Evolutionary conservation across 1,284 basidiomycete species (phyloP), one percentile per base, ranked within the genome.

Genomic region (Fistulina hepatica): DNA sequence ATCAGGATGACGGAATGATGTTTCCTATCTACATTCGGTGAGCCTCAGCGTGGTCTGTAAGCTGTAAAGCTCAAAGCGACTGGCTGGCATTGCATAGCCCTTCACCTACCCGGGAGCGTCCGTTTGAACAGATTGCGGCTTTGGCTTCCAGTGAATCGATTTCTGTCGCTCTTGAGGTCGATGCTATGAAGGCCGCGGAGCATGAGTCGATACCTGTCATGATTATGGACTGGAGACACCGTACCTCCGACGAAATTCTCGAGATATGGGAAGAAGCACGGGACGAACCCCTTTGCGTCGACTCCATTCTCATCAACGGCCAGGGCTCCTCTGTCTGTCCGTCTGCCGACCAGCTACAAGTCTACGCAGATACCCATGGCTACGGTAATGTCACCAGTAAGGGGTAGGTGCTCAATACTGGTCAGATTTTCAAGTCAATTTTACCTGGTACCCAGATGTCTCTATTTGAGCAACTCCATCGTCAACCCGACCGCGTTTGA

Each of bases 241-340:
- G 34, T 21, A 36, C 25, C 6, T 41, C 39, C 5, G 27, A 27
- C 12, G 39, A 41, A 12, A 17, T 41, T n/a, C 10, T 21, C 19
- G 28, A n/a, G 19, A 37, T 41, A 17, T 41, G 39, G 39, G 12
- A 37, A 8, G 10, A 19, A 11, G 36, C 39, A 8, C 28, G 31
- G n/a, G 28, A 37, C 17, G 39, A 41, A 28, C 39, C 39, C 7
- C 27, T 41, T 9, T 41, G 39, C 28, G 39, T 41, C 24, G 25
- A 41, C 19, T 36, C 39, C 11, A 30, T 41, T 11, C 35, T 41
- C n/a, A 37, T 41, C 34, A 41, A 41, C 17, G 39, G 39, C 21
- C 34, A 28, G 30, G 39, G 39, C 9, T 13, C 39, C 21, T 15
- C 27, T 21, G 39, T 41, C n/a, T 41, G 39, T 16, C 39, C 39